A percentile compares a stretch with the other conserved stretches of the same genome.
phyloP scores from a whole-genome alignment of 2,329 filamentous ascomycete genomes.

The Fusarium sp. region DNA sequence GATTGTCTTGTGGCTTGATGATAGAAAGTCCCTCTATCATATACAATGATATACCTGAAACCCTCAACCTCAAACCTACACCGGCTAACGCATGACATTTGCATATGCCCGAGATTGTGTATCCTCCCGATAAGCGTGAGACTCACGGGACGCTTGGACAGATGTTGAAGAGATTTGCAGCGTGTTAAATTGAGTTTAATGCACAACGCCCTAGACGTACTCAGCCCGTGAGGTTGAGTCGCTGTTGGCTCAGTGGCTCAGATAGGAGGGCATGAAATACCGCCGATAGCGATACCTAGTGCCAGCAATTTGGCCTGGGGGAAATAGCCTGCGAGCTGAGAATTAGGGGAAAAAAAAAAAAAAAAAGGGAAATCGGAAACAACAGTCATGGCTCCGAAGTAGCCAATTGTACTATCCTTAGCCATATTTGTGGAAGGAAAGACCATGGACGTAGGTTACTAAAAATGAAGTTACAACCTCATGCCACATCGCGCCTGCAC shows the following conservation, averaged over 20 bases:
- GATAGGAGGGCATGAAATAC: background rate
- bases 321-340: background rate
- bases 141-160: slow-evolving; percentile 28
- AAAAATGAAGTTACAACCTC: background rate
- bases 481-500: background rate
- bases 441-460: background rate
- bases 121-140: slow-evolving; percentile 19
- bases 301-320: slow-evolving; percentile 14
- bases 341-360: background rate
- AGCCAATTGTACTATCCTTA: background rate
- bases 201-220: slow-evolving; percentile 11
- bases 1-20: slow-evolving; percentile 16
- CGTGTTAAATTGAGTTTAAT: background rate
- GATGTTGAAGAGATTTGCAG: slow-evolving; percentile 18
- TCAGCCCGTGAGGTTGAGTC: slow-evolving; percentile 18
- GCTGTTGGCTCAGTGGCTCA: background rate
- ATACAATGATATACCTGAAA: slow-evolving; percentile 13
- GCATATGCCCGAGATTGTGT: background rate
- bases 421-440: background rate
- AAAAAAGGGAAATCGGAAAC: background rate
- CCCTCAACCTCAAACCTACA: slow-evolving; percentile 10
- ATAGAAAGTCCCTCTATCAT: slow-evolving; percentile 7
- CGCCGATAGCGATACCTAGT: slow-evolving; percentile 20
- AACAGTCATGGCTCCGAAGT: background rate
- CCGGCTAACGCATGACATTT: slow-evolving; percentile 20